These are phyloP conservation scores for Hypomyces perniciosus DNA, from an alignment of 2,329 filamentous ascomycete species.

Conservation along the genomic window DNA sequence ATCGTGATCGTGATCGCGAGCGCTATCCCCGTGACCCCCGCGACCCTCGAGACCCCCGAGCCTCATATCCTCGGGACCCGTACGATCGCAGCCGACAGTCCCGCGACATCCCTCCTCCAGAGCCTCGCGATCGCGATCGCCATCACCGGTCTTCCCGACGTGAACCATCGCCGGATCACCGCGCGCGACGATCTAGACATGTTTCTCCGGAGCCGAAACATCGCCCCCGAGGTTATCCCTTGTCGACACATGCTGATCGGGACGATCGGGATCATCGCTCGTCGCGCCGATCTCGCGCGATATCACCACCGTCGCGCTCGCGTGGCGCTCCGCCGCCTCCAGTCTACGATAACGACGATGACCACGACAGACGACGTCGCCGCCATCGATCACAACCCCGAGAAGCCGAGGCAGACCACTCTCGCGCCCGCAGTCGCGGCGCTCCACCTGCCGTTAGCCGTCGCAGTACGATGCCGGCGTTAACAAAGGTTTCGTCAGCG, in stretches of 20 bases:
- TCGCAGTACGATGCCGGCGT: slow-evolving; percentile 30
- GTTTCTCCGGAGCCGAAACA: slow-evolving; percentile 3
- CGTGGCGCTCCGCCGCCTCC: neutral
- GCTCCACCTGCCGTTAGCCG: neutral
- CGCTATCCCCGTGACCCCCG: neutral
- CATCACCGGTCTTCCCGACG: slow-evolving; percentile 7
- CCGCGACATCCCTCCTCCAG: slow-evolving; percentile 2
- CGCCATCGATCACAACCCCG: slow-evolving; percentile 5
- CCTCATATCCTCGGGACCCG: neutral
- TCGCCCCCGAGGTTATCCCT: neutral
- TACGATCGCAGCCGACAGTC: slow-evolving; percentile 1
- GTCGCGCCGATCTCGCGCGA: slow-evolving; percentile 5
- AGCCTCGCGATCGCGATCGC: slow-evolving; percentile 7
- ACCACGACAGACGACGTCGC: neutral
- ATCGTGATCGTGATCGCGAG: neutral
- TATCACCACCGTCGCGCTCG: neutral
- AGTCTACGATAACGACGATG: neutral
- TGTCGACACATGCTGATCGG: neutral
- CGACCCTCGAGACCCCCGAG: neutral
- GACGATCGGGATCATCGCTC: neutral
- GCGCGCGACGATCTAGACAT: slow-evolving; percentile 2
- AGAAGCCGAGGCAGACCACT: neutral
- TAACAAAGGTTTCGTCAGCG: neutral
- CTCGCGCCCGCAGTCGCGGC: neutral
- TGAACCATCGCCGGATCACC: slow-evolving; percentile 5